Evolutionary conservation across 495 filamentous ascomycete species (phyloP).

Genomic region (Poronia punctata): DNA sequence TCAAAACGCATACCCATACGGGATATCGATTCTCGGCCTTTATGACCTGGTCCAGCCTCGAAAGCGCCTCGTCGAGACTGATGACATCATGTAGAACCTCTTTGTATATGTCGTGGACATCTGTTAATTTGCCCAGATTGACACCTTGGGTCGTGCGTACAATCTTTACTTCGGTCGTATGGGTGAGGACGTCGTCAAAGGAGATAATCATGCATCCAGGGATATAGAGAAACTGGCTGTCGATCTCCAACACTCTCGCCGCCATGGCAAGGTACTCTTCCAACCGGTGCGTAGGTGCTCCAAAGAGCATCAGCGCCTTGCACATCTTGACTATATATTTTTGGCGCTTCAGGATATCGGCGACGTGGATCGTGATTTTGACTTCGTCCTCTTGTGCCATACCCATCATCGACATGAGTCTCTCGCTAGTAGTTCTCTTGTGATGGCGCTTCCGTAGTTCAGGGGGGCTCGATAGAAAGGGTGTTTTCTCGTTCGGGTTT

Average conservation of each 20-base stretch:
- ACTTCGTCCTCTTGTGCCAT: conserved; percentile 51
- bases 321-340: conserved; percentile 78
- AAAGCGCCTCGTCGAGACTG: conserved; percentile 71
- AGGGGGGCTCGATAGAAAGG: background rate
- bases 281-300: conserved; percentile 64
- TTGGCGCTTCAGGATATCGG: conserved; percentile 69
- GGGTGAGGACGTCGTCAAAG: conserved; percentile 78
- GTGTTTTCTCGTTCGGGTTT: conserved; percentile 21
- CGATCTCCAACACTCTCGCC: conserved; percentile 76
- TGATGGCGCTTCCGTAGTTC: conserved; percentile 19
- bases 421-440: conserved; percentile 22
- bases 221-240: conserved; percentile 82
- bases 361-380: conserved; percentile 75
- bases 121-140: conserved; percentile 74
- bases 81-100: conserved; percentile 81
- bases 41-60: conserved; percentile 58
- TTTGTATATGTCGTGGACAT: conserved; percentile 84
- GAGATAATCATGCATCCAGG: conserved; percentile 91
- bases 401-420: conserved; percentile 27
- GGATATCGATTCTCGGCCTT: conserved; percentile 51
- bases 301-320: conserved; percentile 73
- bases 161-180: conserved; percentile 86
- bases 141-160: conserved; percentile 66
- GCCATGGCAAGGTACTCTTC: conserved; percentile 83
- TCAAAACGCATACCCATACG: conserved; percentile 58